Evolutionary conservation across 73 alveolate genomes (phyloP).

Genomic region (Tetrahymena elliotti): DNA sequence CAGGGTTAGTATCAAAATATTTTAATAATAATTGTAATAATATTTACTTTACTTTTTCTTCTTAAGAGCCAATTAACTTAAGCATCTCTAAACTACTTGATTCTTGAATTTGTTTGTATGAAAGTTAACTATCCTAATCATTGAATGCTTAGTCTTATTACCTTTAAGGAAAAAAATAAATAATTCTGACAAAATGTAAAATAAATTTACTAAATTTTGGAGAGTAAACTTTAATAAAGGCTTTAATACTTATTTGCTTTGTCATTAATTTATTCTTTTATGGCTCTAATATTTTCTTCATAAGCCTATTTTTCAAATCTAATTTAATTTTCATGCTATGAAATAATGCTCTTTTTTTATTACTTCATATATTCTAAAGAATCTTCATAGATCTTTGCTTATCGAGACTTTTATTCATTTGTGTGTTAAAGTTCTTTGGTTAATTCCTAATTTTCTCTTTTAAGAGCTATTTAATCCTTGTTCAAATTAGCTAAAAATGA

Average conservation of each 20-base stretch:
- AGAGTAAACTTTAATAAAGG: background rate
- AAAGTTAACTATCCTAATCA: background rate
- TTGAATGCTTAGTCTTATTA: background rate
- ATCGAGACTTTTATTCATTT: background rate
- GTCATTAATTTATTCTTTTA: background rate
- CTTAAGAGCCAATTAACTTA: background rate
- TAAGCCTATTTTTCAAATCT: background rate
- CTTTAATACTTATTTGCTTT: background rate
- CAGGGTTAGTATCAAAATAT: background rate
- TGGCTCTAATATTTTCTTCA: background rate
- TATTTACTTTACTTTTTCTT: background rate
- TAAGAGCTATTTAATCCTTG: background rate
- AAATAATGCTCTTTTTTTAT: background rate
- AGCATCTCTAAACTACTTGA: background rate
- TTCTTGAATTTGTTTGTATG: background rate
- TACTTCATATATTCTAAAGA: background rate
- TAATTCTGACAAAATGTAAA: too few species aligned
- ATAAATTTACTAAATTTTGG: background rate
- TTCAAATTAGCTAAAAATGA: background rate
- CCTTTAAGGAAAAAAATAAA: background rate
- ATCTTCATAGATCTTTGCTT: background rate
- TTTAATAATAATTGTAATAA: background rate
- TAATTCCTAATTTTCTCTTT: background rate
- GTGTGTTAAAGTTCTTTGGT: background rate
- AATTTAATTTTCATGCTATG: background rate